A percentile compares a stretch with the other conserved stretches of the same genome.
Evolutionary conservation across 1,284 basidiomycete genomes (phyloP).

Genomic region (Apiotrichum mycotoxinovorans): DNA sequence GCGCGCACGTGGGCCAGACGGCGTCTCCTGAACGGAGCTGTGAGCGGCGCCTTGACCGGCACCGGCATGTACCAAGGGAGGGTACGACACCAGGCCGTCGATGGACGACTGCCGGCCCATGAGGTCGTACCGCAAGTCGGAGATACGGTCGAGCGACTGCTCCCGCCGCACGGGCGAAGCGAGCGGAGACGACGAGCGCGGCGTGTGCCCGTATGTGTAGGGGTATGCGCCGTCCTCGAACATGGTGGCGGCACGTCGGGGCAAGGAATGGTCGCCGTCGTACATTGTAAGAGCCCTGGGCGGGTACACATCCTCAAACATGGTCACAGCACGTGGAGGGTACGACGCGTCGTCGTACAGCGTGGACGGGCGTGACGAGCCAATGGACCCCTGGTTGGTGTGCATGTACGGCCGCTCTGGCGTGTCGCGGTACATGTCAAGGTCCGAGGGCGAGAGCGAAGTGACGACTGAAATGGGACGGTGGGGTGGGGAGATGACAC

Average conservation of each 20-base stretch:
- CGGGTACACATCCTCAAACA: not conserved
- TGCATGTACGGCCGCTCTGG: not conserved
- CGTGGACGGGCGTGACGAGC: not conserved
- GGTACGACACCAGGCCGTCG: slow-evolving; percentile 25
- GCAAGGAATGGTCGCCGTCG: not conserved
- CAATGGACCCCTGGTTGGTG: not conserved
- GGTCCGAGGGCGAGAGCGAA: not conserved
- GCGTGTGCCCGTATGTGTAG: not conserved
- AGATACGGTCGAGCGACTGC: slow-evolving; percentile 3
- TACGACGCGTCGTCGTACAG: not conserved
- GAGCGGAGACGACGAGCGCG: not conserved
- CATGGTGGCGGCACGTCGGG: not conserved
- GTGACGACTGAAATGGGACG: not conserved
- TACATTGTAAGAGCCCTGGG: not conserved
- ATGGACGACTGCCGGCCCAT: slow-evolving; percentile 24
- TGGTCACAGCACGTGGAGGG: not conserved
- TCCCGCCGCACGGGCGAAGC: not conserved
- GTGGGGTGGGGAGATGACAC: not conserved
- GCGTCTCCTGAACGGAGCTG: not conserved
- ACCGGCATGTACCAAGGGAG: not conserved
- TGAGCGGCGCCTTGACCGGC: not conserved
- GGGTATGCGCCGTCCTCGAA: not conserved
- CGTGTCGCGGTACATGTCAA: not conserved
- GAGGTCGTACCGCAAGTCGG: slow-evolving; percentile 13
- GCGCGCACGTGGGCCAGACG: not conserved